Evolutionary conservation across 495 filamentous ascomycete species (phyloP).

Genomic region (Lasiosphaeria miniovina): DNA sequence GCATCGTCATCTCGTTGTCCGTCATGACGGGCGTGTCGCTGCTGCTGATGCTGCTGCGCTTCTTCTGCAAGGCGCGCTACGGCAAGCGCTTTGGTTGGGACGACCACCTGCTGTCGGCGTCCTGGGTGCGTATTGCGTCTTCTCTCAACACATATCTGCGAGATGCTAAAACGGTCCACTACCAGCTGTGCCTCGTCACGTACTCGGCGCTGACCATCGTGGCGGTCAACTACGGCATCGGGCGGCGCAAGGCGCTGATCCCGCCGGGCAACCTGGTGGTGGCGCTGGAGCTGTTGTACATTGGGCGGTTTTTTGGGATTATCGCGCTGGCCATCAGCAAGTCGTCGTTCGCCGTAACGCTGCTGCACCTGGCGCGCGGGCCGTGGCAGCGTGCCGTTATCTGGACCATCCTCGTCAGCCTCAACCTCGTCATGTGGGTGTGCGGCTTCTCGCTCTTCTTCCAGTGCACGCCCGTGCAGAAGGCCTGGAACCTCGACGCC

Average conservation of each 20-base stretch:
- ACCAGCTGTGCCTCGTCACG: conserved; percentile 11
- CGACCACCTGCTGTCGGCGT: conserved; percentile 13
- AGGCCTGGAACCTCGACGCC: conserved; percentile 20
- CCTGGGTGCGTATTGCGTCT: neutral
- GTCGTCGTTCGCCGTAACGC: conserved; percentile 34
- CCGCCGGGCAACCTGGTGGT: conserved; percentile 8
- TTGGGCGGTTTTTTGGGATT: conserved; percentile 19
- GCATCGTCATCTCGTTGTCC: conserved; percentile 14
- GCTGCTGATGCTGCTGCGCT: conserved; percentile 16
- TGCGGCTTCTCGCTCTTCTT: conserved; percentile 29
- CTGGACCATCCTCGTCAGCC: conserved; percentile 27
- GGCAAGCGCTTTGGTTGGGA: conserved; percentile 17
- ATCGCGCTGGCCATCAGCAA: conserved; percentile 29
- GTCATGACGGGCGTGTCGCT: conserved; percentile 18
- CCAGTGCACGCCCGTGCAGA: conserved; percentile 31
- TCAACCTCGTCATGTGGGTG: conserved; percentile 31
- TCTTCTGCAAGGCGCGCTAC: conserved; percentile 19
- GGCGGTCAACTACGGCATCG: conserved; percentile 19
- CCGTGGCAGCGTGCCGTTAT: conserved; percentile 28
- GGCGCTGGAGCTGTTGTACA: conserved; percentile 15
- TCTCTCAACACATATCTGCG: neutral
- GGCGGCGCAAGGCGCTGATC: conserved; percentile 8
- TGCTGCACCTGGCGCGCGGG: conserved; percentile 29
- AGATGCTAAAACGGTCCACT: neutral
- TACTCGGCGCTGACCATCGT: conserved; percentile 16